These are phyloP conservation scores for Paracorniculantispora psalliotae DNA, from an alignment of 2,329 filamentous ascomycete species.

Conservation along the genomic window DNA sequence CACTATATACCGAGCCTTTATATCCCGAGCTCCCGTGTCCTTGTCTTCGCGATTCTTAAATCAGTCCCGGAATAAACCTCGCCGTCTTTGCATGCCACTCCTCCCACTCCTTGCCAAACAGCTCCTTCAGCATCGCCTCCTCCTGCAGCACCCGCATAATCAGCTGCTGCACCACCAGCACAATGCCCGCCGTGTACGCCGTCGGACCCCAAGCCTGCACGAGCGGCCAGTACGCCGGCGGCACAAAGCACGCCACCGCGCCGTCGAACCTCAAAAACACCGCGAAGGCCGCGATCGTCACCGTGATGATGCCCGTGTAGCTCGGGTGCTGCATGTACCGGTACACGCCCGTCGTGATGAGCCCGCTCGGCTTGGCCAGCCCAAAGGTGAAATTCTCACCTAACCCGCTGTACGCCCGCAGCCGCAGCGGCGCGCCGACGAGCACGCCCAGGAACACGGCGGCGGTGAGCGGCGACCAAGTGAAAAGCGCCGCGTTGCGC, in stretches of 20 bases:
- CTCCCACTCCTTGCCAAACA: conserved; percentile 12
- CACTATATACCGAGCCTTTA: neutral
- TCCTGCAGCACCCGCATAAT: neutral
- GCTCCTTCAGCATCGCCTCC: conserved; percentile 11
- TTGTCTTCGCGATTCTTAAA: neutral
- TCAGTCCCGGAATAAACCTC: conserved; percentile 1
- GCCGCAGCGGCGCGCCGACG: conserved; percentile 26
- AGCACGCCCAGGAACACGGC: conserved; percentile 17
- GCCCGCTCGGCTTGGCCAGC: conserved; percentile 39
- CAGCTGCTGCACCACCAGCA: neutral
- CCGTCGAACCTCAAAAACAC: conserved; percentile 28
- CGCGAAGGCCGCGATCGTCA: conserved; percentile 27
- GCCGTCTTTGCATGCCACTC: conserved; percentile 4
- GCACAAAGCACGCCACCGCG: neutral
- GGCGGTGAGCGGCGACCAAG: neutral
- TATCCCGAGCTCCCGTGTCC: neutral
- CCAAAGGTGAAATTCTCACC: conserved; percentile 51
- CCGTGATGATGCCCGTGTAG: conserved; percentile 39
- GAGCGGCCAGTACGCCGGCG: neutral
- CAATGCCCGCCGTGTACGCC: neutral
- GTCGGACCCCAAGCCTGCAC: neutral
- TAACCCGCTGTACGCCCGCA: conserved; percentile 38
- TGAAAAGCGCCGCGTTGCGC: neutral
- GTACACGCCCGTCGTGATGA: conserved; percentile 45
- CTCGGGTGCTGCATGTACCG: conserved; percentile 47